Evolutionary conservation across 2,329 filamentous ascomycete species (phyloP).

Genomic region (Diatrype stigma): DNA sequence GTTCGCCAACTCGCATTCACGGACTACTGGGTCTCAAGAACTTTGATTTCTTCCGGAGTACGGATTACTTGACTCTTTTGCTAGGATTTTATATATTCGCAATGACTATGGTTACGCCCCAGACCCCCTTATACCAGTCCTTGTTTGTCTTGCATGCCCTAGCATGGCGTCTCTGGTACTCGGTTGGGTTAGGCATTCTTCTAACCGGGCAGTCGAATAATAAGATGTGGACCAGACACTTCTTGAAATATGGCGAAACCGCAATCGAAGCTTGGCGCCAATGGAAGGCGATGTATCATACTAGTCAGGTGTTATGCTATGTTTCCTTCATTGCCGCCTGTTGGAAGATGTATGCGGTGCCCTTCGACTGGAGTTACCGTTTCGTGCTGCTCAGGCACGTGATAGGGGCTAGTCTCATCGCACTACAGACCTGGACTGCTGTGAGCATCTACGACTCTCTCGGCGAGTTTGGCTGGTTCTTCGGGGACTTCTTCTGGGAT

Average conservation of each 20-base stretch:
- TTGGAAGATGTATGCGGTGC: slow-evolving; percentile 95
- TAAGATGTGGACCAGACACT: slow-evolving; percentile 96
- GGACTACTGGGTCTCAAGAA: slow-evolving; percentile 79
- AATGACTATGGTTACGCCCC: slow-evolving; percentile 72
- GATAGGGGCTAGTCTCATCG: slow-evolving; percentile 72
- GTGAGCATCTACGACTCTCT: slow-evolving; percentile 92
- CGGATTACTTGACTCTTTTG: slow-evolving; percentile 76
- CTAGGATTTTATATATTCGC: slow-evolving; percentile 71
- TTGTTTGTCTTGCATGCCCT: slow-evolving; percentile 79
- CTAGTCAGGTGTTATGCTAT: slow-evolving; percentile 88
- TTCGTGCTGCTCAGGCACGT: slow-evolving; percentile 83
- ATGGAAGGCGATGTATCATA: slow-evolving; percentile 94
- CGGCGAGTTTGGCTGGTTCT: slow-evolving; percentile 98
- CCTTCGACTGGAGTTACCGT: slow-evolving; percentile 82
- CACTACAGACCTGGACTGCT: slow-evolving; percentile 88
- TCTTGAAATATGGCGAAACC: slow-evolving; percentile 92
- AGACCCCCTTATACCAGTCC: slow-evolving; percentile 68
- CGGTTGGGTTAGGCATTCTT: slow-evolving; percentile 79
- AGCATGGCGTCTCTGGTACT: slow-evolving; percentile 87
- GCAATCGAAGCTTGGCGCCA: slow-evolving; percentile 92
- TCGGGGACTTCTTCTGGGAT: slow-evolving; percentile 97
- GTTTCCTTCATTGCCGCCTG: slow-evolving; percentile 83
- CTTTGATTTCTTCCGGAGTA: slow-evolving; percentile 81
- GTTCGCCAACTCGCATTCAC: slow-evolving; percentile 65
- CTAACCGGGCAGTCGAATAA: slow-evolving; percentile 80